These are phyloP conservation scores for Cadophora malorum DNA, from an alignment of 2,329 filamentous ascomycete genomes.

Conservation along the genomic window DNA sequence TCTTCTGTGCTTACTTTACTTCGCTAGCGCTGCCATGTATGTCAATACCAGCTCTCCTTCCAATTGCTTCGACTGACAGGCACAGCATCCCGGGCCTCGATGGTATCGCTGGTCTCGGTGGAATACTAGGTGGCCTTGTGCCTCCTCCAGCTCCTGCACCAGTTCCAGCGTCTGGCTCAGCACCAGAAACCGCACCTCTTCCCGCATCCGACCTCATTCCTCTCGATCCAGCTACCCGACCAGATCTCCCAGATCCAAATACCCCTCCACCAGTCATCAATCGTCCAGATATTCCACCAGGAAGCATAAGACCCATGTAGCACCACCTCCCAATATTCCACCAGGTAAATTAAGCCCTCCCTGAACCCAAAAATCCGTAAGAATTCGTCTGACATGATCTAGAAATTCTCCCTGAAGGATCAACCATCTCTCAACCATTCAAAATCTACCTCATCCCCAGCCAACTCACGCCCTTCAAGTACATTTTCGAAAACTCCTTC, in stretches of 20 bases:
- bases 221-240: not conserved
- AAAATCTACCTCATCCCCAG: slow-evolving; percentile 8
- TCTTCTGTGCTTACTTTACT: too few species aligned
- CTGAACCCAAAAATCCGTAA: too few species aligned
- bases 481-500: slow-evolving; percentile 9
- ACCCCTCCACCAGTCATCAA: not conserved
- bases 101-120: not conserved
- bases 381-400: not conserved
- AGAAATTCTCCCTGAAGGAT: not conserved
- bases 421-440: not conserved
- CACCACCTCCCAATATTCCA: too few species aligned
- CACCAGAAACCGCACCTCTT: not conserved
- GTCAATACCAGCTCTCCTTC: too few species aligned
- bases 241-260: not conserved
- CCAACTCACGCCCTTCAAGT: slow-evolving; percentile 21
- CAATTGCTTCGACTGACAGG: too few species aligned
- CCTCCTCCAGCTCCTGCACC: not conserved
- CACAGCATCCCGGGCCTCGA: not conserved
- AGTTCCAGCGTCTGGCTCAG: not conserved
- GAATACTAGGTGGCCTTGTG: not conserved
- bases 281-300: not conserved
- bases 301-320: too few species aligned
- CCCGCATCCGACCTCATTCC: not conserved
- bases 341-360: too few species aligned
- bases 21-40: too few species aligned